A percentile compares a stretch with the other conserved stretches of the same genome.
phyloP scores from a whole-genome alignment of 2,329 filamentous ascomycete species.

The Alternaria panax region DNA sequence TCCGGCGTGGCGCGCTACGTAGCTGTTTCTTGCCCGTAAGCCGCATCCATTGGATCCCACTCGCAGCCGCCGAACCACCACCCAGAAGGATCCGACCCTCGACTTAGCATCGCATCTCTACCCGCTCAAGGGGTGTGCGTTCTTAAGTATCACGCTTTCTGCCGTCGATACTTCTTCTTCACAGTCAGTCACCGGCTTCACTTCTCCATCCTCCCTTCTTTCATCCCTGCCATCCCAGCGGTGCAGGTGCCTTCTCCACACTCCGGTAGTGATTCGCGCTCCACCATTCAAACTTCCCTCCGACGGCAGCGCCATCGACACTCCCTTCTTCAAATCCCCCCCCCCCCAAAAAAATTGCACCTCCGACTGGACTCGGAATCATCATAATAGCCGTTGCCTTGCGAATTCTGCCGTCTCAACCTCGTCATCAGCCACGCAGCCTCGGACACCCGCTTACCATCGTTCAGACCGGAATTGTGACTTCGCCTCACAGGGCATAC shows the following conservation, averaged over 20 bases:
- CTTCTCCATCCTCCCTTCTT: slow-evolving; percentile 34
- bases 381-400: slow-evolving; percentile 36
- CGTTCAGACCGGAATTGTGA: slow-evolving; percentile 39
- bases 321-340: slow-evolving; percentile 24
- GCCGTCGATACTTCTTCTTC: slow-evolving; percentile 33
- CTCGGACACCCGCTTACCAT: slow-evolving; percentile 46
- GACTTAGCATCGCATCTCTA: slow-evolving; percentile 24
- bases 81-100: slow-evolving; percentile 30
- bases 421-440: slow-evolving; percentile 43
- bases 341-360: slow-evolving; percentile 12
- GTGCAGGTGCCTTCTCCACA: slow-evolving; percentile 39
- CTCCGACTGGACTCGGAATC: slow-evolving; percentile 34
- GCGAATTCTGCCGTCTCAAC: slow-evolving; percentile 29
- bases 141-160: slow-evolving; percentile 44
- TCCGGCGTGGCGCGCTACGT: slow-evolving; percentile 42
- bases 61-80: slow-evolving; percentile 35
- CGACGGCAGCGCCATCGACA: slow-evolving; percentile 41
- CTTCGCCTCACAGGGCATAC: slow-evolving; percentile 43
- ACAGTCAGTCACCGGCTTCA: slow-evolving; percentile 43
- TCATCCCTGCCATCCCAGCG: slow-evolving; percentile 37
- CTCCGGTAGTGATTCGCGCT: slow-evolving; percentile 36
- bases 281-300: slow-evolving; percentile 25
- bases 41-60: slow-evolving; percentile 40
- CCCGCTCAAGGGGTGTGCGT: slow-evolving; percentile 23
- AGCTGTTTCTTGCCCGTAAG: slow-evolving; percentile 25